A percentile compares a stretch with the other conserved stretches of the same genome.
These are phyloP conservation scores for Candida chilensis DNA, from an alignment of 805 yeast genomes.

Conservation along the genomic window DNA sequence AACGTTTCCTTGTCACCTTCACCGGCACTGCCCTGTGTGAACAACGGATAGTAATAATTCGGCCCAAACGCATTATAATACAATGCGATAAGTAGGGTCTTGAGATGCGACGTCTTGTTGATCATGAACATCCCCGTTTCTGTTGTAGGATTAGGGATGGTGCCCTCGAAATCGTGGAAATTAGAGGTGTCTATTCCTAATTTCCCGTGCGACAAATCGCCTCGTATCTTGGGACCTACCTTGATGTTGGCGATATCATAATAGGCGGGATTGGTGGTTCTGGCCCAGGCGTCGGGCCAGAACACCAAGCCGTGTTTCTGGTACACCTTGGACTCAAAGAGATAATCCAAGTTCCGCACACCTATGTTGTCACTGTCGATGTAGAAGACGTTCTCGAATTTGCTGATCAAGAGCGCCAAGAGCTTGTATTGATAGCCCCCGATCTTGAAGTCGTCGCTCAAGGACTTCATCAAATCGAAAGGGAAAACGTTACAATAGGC, in stretches of 20 bases:
- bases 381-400: constrained; percentile 35
- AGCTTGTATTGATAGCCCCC: constrained; percentile 44
- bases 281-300: constrained; percentile 70
- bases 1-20: constrained; percentile 80
- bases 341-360: constrained; percentile 26
- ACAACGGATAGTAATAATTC: constrained; percentile 51
- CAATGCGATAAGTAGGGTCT: constrained; percentile 46
- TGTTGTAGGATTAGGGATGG: constrained; percentile 58
- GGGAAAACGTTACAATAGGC: constrained; percentile 40
- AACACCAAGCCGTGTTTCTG: constrained; percentile 33
- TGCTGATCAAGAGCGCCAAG: constrained; percentile 35
- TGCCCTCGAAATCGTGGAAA: constrained; percentile 53
- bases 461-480: constrained; percentile 7
- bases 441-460: constrained; percentile 12
- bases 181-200: constrained; percentile 22
- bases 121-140: constrained; percentile 67
- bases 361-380: constrained; percentile 46
- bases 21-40: constrained; percentile 69
- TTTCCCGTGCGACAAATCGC: constrained; percentile 10
- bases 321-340: constrained; percentile 36
- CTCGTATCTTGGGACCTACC: constrained; percentile 23
- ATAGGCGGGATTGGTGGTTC: constrained; percentile 54
- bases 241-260: constrained; percentile 41
- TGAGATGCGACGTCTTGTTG: constrained; percentile 49
- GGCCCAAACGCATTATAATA: constrained; percentile 66